Evolutionary conservation across 257 asterid species (phyloP).

Genomic region (Salvia splendens): DNA sequence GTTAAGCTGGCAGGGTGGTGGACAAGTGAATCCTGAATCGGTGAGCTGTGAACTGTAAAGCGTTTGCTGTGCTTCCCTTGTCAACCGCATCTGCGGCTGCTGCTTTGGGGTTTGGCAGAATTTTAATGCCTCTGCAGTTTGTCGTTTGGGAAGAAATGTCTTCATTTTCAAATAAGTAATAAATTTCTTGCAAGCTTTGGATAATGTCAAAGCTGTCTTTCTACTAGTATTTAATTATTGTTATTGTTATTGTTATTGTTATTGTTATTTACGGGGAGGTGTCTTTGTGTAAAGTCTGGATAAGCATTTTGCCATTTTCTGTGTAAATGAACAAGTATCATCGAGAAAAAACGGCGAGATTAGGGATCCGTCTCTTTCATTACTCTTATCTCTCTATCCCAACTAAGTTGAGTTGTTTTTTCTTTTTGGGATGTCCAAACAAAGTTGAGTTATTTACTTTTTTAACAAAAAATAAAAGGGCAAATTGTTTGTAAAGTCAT

Average conservation of each 20-base stretch:
- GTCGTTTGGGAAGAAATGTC: neutral
- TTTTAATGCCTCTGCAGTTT: slow-evolving; percentile 31
- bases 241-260: neutral
- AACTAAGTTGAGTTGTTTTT: no score
- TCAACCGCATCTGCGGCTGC: slow-evolving; percentile 19
- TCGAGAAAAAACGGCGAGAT: no score
- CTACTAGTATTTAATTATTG: neutral
- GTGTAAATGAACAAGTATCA: no score
- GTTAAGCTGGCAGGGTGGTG: slow-evolving; percentile 35
- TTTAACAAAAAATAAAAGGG: no score
- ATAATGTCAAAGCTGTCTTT: slow-evolving; percentile 33
- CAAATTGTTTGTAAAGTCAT: no score
- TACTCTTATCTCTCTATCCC: no score
- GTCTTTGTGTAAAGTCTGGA: neutral
- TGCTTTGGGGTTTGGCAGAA: slow-evolving; percentile 28
- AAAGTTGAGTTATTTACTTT: no score
- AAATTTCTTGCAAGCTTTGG: slow-evolving; percentile 23
- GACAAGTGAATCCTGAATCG: slow-evolving; percentile 45
- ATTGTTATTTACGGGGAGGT: neutral
- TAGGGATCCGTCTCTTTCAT: no score
- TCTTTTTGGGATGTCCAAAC: no score
- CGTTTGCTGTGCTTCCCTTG: slow-evolving; percentile 18
- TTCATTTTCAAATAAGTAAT: slow-evolving; percentile 21
- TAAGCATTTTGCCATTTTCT: slow-evolving; percentile 1
- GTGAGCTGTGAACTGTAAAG: slow-evolving; percentile 41